Base-by-base conservation (phyloP, 2,329 filamentous ascomycete genomes). In the Huntiella omanensis region DNA sequence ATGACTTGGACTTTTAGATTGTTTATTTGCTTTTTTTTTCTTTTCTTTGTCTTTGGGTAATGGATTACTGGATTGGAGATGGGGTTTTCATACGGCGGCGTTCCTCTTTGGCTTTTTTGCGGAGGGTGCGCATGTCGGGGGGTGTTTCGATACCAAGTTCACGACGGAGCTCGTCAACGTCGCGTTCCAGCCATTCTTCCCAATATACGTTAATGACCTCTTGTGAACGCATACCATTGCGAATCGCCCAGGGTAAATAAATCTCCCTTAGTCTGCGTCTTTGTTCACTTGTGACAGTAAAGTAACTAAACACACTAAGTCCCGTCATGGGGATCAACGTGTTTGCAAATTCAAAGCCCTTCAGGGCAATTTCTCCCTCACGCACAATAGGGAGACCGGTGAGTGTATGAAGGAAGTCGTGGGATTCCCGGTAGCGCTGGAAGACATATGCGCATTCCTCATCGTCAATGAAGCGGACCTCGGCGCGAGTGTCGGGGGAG, bases 391-490 rank as follows among this genome's bases (percentile, higher is more conserved):
- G 91, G 41, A 98, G 64, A 0, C 88, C 88, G 0, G 87, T 94
- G 45, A 98, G 68, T 0, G 91, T 88, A 61, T 98, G 91, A 65
- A 92, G 95, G 63, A 98, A 95, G 60, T 98, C 91, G 61, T 98
- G 91, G 54, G 83, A 93, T 63, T 98, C 91, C 51, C 91, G 78
- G 62, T 98, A 98, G 46, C 91, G 77, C 67, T 96, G 91, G 83
- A 98, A 92, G 13, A 96, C 91, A 65, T 96, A 98, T 33, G 91
- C 91, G 60, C 87, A 93, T 63, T 98, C 91, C 55, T 82, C 79
- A 58, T 96, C 80, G 61, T 96, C 87, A 51, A 98, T 86, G 64
- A 93, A 96, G 45, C 83, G 76, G 36, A 98, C 91, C 2, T 62
- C 60, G 36, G 80, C 69, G 40, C 91, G 77, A 5, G 88, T 94